phyloP scores from a whole-genome alignment of 768 basidiomycete genomes.

The Cystofilobasidium macerans region DNA sequence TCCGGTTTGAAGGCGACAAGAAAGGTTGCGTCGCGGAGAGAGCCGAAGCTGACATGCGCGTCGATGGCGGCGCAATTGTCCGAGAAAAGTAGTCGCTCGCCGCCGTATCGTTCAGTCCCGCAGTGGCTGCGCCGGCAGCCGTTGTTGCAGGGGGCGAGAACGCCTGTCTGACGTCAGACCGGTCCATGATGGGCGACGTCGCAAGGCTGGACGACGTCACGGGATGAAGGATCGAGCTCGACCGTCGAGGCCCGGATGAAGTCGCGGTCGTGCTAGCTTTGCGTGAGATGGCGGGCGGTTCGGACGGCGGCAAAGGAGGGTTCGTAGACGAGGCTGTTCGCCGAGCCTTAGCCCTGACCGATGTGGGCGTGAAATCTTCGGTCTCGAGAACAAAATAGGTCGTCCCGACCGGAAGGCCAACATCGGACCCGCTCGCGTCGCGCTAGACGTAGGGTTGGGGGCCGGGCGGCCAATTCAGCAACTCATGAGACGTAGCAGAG shows the following conservation, averaged over 20 bases:
- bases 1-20: not conserved
- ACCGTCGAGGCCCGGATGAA: too few species aligned
- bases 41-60: not conserved
- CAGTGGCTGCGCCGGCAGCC: too few species aligned
- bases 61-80: not conserved
- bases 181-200: constrained; percentile 2
- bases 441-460: not conserved
- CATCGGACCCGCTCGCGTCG: constrained; percentile 1
- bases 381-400: constrained; percentile 22
- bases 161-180: not conserved
- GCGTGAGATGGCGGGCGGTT: not conserved
- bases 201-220: not conserved
- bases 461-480: not conserved
- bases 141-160: not conserved
- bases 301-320: not conserved
- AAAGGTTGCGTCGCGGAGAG: not conserved
- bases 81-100: constrained; percentile 1
- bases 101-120: too few species aligned
- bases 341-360: constrained; percentile 5
- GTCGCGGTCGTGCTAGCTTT: not conserved
- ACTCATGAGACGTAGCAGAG: not conserved
- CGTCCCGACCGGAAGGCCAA: constrained; percentile 14
- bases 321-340: constrained; percentile 51
- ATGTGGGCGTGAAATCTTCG: constrained; percentile 13
- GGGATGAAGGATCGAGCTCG: not conserved